Evolutionary conservation across 1,139 yeast species (phyloP).

Genomic region (Hansenula lynferdii): DNA sequence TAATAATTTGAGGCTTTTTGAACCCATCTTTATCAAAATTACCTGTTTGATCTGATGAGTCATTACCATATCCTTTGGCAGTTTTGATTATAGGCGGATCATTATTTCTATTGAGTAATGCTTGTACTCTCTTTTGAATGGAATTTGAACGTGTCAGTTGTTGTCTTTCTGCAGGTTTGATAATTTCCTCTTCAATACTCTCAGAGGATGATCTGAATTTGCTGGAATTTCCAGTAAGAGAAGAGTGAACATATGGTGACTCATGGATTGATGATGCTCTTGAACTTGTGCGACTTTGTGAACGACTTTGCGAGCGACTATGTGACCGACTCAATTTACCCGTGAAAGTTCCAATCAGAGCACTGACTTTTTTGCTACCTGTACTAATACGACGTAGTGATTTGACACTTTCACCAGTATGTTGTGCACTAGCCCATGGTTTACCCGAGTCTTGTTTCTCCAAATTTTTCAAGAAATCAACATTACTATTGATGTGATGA

Average conservation of each 20-base stretch:
- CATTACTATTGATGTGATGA: constrained; percentile 36
- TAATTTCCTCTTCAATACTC: constrained; percentile 18
- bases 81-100: constrained; percentile 49
- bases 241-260: constrained; percentile 10
- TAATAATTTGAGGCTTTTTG: constrained; percentile 19
- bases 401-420: constrained; percentile 63
- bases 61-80: constrained; percentile 71
- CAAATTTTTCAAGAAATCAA: constrained; percentile 56
- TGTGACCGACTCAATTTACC: constrained; percentile 19
- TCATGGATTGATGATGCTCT: constrained; percentile 24
- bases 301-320: too few relatives aligned
- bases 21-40: constrained; percentile 19
- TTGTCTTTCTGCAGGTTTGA: constrained; percentile 7
- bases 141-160: constrained; percentile 30
- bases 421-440: constrained; percentile 65
- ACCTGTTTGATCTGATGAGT: constrained; percentile 2
- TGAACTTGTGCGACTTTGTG: constrained; percentile 20
- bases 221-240: constrained; percentile 8
- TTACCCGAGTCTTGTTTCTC: constrained; percentile 33
- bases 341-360: constrained; percentile 19
- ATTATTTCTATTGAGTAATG: constrained; percentile 43
- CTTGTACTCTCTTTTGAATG: constrained; percentile 66
- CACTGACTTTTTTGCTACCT: constrained; percentile 16
- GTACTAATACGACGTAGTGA: constrained; percentile 26
- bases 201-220: constrained; percentile 20